Base-by-base conservation (phyloP, 768 basidiomycete genomes). In the Termitomyces sp. region DNA sequence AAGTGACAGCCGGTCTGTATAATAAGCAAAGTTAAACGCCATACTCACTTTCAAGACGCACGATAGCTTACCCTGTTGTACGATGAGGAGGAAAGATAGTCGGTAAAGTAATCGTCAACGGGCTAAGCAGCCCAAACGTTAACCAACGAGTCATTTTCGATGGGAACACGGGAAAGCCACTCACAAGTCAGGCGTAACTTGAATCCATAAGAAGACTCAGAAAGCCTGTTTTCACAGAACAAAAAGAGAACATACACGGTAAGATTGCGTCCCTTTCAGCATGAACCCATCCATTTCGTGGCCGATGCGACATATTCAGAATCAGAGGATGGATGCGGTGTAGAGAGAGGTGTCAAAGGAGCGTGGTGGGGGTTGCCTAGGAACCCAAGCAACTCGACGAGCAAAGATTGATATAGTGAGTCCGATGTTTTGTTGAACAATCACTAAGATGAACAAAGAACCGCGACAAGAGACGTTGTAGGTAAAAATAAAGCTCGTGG, bases 281-380 rank as follows among this genome's bases (percentile, higher is more conserved):
- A 26, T 58, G 57, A 38, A 23, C 40, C 54, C 56, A 46, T 35
- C 21, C 47, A 38, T 38, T 50, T n/a, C 60, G 45, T 15, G 55
- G 46, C 30, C 54, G 46, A 44, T 53, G 57, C 57, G 30, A 42
- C 55, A 53, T 51, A 44, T 6, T 31, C 23, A 26, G 19, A 26
- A 40, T 50, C 40, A 3, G 6, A 23, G 15, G 5, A 10, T 8
- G 10, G 10, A 35, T 50, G 35, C 14, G 5, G n/a, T n/a, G n/a
- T n/a, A 26, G 35, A 43, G 50, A 43, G 50, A 45, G 38, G 40
- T 19, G 40, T 57, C 35, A 55, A 61, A 57, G 35, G 56, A 60
- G 53, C 41, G 60, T 55, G 40, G 31, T 15, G 43, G 21, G 26
- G 3, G 47, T 31, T 49, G 10, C 35, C 35, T 26, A 17, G 23